Conservation (phyloP, 495 filamentous ascomycete genomes). For the Cenococcum geophilum region DNA sequence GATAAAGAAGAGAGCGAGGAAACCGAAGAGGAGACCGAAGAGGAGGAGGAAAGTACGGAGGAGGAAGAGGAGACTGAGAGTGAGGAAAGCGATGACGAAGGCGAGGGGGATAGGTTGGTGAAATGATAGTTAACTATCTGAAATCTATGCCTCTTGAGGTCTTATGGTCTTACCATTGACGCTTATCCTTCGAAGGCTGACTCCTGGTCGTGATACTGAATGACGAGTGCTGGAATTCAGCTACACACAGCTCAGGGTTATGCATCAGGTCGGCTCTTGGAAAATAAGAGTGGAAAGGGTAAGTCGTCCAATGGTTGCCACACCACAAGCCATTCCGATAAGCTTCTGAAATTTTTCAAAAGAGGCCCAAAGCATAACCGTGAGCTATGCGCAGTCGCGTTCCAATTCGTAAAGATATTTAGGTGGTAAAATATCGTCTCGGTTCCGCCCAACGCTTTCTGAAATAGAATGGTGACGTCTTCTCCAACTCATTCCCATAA, state of each 20-base stretch:
- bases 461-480: too few relatives aligned
- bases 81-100: constrained; percentile 42
- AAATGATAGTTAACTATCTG: constrained; percentile 23
- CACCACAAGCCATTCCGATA: too few relatives aligned
- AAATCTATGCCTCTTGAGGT: not conserved
- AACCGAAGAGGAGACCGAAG: constrained; percentile 47
- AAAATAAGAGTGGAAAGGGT: not conserved
- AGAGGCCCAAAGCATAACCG: too few relatives aligned
- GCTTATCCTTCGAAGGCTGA: not conserved
- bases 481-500: too few relatives aligned
- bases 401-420: too few relatives aligned
- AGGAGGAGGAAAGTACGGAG: constrained; percentile 45
- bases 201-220: not conserved
- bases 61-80: constrained; percentile 38
- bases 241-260: too few relatives aligned
- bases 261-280: not conserved
- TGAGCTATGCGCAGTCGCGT: too few relatives aligned
- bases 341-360: too few relatives aligned
- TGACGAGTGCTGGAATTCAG: not conserved
- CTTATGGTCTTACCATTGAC: too few relatives aligned
- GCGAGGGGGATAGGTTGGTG: constrained; percentile 43
- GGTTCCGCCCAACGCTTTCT: too few relatives aligned
- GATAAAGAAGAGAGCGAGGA: constrained; percentile 47
- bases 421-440: too few relatives aligned
- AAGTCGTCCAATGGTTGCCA: not conserved